phyloP scores from a whole-genome alignment of 345 rosid genomes.

The Viola odorata region DNA sequence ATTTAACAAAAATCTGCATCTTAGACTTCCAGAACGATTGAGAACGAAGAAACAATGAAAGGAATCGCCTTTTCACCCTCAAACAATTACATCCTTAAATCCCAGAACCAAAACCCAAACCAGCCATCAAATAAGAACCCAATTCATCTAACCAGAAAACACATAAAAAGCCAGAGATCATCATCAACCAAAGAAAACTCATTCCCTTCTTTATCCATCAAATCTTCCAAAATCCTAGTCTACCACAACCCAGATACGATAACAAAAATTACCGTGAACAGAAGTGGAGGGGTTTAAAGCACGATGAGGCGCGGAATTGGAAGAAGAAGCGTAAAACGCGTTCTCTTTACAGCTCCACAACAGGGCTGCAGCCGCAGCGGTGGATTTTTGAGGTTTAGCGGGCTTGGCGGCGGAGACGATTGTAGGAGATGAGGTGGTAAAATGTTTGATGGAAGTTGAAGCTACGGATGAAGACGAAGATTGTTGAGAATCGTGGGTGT shows the following conservation, averaged over 20 bases:
- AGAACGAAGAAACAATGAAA: constrained; percentile 16
- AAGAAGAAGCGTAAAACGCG: constrained; percentile 7
- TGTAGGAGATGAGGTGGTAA: background rate
- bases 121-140: background rate
- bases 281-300: background rate
- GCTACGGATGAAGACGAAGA: constrained; percentile 8
- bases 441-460: constrained; percentile 5
- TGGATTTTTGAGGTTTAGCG: background rate
- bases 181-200: background rate
- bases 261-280: constrained; percentile 14
- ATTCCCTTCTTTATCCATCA: constrained; percentile 10
- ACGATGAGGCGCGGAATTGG: constrained; percentile 6
- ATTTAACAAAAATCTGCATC: no score
- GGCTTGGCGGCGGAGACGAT: background rate
- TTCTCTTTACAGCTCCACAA: background rate
- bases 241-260: background rate
- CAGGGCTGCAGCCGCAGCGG: constrained; percentile 1
- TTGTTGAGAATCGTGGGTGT: constrained; percentile 1
- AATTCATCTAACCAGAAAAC: constrained; percentile 4
- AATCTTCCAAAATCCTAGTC: background rate
- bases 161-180: constrained; percentile 3
- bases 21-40: no score
- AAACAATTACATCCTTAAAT: constrained; percentile 6
- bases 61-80: constrained; percentile 6
- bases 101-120: background rate